Percentiles rank a stretch among this genome's conserved stretches.
phyloP scores from a whole-genome alignment of 1,139 yeast species.

The Yamadazyma triangularis region DNA sequence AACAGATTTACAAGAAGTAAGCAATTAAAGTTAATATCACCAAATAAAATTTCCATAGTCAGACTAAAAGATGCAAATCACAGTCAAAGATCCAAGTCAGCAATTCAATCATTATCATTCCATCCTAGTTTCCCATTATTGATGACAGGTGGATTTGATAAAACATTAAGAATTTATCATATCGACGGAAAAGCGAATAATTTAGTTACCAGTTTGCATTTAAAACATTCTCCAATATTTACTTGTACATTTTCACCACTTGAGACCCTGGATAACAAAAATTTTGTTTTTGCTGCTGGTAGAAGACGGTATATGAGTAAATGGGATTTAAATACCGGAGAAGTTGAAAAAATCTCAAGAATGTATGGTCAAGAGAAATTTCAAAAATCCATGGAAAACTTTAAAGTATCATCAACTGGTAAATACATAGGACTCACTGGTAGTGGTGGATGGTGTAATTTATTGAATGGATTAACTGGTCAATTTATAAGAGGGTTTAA shows the following conservation, averaged over 20 bases:
- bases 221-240: slow-evolving; percentile 76
- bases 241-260: slow-evolving; percentile 60
- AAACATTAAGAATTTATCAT: slow-evolving; percentile 80
- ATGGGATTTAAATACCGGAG: slow-evolving; percentile 80
- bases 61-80: slow-evolving; percentile 85
- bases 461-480: slow-evolving; percentile 71
- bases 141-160: slow-evolving; percentile 88
- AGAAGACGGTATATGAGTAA: slow-evolving; percentile 88
- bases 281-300: slow-evolving; percentile 74
- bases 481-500: slow-evolving; percentile 87
- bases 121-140: slow-evolving; percentile 83
- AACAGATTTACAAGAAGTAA: slow-evolving; percentile 51
- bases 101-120: slow-evolving; percentile 77
- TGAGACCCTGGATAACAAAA: slow-evolving; percentile 36
- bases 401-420: slow-evolving; percentile 69
- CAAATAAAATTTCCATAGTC: slow-evolving; percentile 66
- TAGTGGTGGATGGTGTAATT: slow-evolving; percentile 84
- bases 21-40: slow-evolving; percentile 58
- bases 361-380: slow-evolving; percentile 87
- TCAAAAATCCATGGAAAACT: slow-evolving; percentile 85
- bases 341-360: slow-evolving; percentile 78
- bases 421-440: slow-evolving; percentile 74
- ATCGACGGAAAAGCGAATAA: slow-evolving; percentile 87
- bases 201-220: slow-evolving; percentile 74
- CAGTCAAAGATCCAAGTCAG: slow-evolving; percentile 64